These are phyloP conservation scores for Chlorella sp. DNA, from an alignment of 139 green algal genomes.

Conservation along the genomic window DNA sequence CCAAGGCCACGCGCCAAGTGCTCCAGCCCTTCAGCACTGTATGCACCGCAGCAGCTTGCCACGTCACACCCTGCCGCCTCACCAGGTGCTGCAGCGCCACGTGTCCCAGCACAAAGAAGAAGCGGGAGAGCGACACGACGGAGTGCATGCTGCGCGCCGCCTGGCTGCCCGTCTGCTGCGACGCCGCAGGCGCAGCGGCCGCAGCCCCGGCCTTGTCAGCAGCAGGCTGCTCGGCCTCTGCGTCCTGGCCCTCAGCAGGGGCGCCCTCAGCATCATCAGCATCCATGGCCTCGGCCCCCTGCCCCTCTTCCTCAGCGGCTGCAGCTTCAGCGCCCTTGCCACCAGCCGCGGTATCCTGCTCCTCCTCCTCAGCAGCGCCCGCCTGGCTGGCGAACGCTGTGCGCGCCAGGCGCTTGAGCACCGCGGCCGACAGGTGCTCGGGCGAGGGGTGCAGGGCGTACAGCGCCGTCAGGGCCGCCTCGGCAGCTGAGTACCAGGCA, in stretches of 20 bases:
- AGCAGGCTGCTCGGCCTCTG: background rate
- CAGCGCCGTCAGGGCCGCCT: slow-evolving; percentile 77
- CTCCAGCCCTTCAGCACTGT: too few species aligned
- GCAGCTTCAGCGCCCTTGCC: background rate
- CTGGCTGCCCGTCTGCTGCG: slow-evolving; percentile 12
- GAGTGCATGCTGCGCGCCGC: slow-evolving; percentile 6
- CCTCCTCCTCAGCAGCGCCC: too few species aligned
- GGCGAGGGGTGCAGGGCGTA: slow-evolving; percentile 85
- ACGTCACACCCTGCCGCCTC: background rate
- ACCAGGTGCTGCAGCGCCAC: slow-evolving; percentile 84
- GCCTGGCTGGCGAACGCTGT: slow-evolving; percentile 23
- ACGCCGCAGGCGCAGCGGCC: background rate
- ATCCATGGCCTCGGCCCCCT: background rate
- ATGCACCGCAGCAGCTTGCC: background rate
- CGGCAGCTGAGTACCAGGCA: slow-evolving; percentile 76
- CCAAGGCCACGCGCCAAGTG: too few species aligned
- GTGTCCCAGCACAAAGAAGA: slow-evolving; percentile 86
- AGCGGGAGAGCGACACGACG: slow-evolving; percentile 53
- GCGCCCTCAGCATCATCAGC: background rate
- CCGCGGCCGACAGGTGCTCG: slow-evolving; percentile 51
- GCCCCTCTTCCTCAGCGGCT: background rate
- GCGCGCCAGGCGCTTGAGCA: slow-evolving; percentile 59
- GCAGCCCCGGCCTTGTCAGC: background rate
- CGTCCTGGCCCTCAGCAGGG: background rate
- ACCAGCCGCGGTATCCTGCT: too few species aligned